Base-by-base conservation (phyloP, 306 rosid species). In the Lithocarpus polystachyus region DNA sequence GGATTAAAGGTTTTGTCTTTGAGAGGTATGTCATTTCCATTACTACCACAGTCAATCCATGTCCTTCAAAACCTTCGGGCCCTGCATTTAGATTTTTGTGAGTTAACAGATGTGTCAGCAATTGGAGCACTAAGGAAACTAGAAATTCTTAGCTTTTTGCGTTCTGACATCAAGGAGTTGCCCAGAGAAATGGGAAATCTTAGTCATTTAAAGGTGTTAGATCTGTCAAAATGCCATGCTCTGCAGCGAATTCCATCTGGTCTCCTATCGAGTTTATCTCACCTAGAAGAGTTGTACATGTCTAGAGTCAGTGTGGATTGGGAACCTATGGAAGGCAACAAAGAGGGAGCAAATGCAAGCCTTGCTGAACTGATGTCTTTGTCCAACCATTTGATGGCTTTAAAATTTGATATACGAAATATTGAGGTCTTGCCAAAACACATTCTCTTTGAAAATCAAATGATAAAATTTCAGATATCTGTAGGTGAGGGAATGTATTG, bases 1-100 rank as follows among this genome's bases (percentile, higher is more conserved):
- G 31, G 73, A 2, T 79, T 82, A 18, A 56, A 3, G 65, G 86
- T 78, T 4, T 26, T 78, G 23, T 64, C 72, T 64, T 7, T 82
- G 10, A 60, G 29, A 37, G 22, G 45, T 13, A 65, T 65, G 31
- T 2, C 5, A 0, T 10, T 65, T 17, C 18, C 71, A 31, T 5
- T 0, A 4, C 31, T 65, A 26, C 71, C 71, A 9, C 2, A 4
- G 1, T 26, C 71, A 28, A 65, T 26, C 15, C 6, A 28, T 1
- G 1, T 3, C 45, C n/a, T 65, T 9, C 29, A 4, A 14, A 65
- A 26, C 51, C 48, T 65, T 31, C 11, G 48, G 19, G 4, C 8
- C 19, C 43, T 65, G 31, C 33, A 1, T 26, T 29, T 65, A n/a
- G 1, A 65, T 6, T 0, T 0, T 26, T 65, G 71, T 45, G 0